Evolutionary conservation across 441 rosid species (phyloP), one percentile per base, ranked within the genome.

Genomic region (Raphanus hybrid): DNA sequence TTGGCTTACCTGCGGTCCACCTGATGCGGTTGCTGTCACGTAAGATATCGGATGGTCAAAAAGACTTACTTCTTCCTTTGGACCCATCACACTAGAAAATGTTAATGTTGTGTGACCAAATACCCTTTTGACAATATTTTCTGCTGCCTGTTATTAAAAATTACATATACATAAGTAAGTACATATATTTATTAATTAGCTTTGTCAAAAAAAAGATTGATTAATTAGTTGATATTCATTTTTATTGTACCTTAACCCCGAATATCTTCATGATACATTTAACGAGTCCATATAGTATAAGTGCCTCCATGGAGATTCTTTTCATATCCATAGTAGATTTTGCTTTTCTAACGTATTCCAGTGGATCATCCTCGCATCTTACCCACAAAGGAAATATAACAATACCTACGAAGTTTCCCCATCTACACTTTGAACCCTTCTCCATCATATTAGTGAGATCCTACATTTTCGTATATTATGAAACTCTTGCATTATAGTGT

Each of bases 21-120:
- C 18, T 10, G 48, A 41, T 41, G 48, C 79, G 12, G 34, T 76
- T 52, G 70, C 79, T 52, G 70, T 20, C 1, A 76, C 45, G n/a
- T 76, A 76, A 15, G 75, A 62, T 18, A 76, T 39, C 0, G 69
- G 79, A 69, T 69, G 75, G 6, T 7, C 70, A 62, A 62, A 76
- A 6, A 76, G 64, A 39, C 79, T 76, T 52, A 69, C 41, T 14
- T 69, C 75, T 69, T 76, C 75, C 2, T 69, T 5, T 2, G 79
- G 70, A 62, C 79, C 79, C 41, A 35, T 10, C 58, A 76, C 75
- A 69, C 57, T 76, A 52, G 75, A 60, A 61, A 60, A 61, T 69
- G 79, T 10, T 12, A 75, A 34, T 61, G 79, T 61, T 23, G 79
- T 75, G 9, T 61, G 79, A 55, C 27, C 29, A 77, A 77, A 70